Evolutionary conservation across 495 filamentous ascomycete species (phyloP), one percentile per base, ranked within the genome.

Genomic region (Amphirosellinia nigrospora): DNA sequence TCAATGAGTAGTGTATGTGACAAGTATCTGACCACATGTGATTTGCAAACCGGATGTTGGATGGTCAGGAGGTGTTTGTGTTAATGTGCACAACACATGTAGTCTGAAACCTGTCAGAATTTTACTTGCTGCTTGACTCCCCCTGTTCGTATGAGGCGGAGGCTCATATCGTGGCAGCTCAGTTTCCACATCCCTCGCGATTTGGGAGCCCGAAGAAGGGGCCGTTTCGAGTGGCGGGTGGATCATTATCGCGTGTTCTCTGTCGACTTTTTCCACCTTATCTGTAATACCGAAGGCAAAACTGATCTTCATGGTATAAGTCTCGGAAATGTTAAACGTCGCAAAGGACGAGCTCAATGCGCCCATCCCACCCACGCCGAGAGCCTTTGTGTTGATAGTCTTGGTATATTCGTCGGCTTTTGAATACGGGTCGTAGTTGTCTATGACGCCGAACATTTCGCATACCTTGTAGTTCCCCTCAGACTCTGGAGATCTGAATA

Each of bases 401-500:
- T 70, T 70, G 26, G 68, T 70, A 50, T 53, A 45, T n/a, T 38
- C 50, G 9, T 64, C 64, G 3, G 59, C 48, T 32, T 64, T 58
- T 2, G 59, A 64, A 21, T 64, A 70, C 19, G 68, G 60, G 38
- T 46, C 46, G 16, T 3, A 2, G 19, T 23, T 52, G 56, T 69
- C 66, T 61, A 39, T 30, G 10, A 10, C 34, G 0, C 55, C 66
- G 32, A 15, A 7, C 43, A 62, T 53, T n/a, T 52, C 5, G 13
- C 39, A 43, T 10, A 64, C 19, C 11, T 16, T 48, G 13, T 53
- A 59, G 11, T 45, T 48, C 10, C 66, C 66, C 28, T 50, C 55
- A 10, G 55, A 36, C 11, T 50, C 41, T n/a, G 43, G 52, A 39
- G 2, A 26, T 8, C 39, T 48, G 55, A 68, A 60, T 38, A 68